Conservation (phyloP, 164 flowering plant species). For the Amborella trichopoda region DNA sequence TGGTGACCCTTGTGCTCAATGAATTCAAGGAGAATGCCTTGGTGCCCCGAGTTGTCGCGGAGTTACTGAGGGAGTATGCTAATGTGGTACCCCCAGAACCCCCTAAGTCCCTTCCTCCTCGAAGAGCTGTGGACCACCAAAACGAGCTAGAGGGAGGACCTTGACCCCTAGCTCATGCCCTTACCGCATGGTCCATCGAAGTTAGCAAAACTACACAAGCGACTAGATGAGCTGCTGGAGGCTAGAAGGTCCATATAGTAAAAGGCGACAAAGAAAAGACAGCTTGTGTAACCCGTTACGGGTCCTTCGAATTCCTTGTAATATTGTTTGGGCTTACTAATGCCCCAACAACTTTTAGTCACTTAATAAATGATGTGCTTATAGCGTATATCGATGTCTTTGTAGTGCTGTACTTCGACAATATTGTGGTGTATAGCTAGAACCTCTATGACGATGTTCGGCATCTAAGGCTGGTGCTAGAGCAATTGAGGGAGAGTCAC, state of each 20-base stretch:
- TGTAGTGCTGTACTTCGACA: neutral
- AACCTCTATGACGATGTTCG: neutral
- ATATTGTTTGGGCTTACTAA: neutral
- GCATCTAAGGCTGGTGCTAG: neutral
- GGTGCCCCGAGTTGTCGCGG: neutral
- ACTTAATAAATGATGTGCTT: neutral
- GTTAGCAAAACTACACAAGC: neutral
- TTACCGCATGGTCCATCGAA: slow-evolving; percentile 5
- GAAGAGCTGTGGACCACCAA: neutral
- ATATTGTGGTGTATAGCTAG: neutral
- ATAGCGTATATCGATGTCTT: neutral
- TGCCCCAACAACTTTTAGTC: neutral
- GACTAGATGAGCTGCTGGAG: neutral
- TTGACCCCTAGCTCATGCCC: neutral
- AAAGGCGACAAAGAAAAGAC: neutral
- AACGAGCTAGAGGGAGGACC: slow-evolving; percentile 8
- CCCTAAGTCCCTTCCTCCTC: slow-evolving; percentile 4
- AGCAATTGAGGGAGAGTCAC: no score
- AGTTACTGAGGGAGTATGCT: neutral
- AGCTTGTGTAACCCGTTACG: neutral
- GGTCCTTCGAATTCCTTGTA: neutral
- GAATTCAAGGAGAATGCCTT: neutral
- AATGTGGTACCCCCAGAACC: slow-evolving; percentile 8
- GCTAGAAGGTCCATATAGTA: neutral
- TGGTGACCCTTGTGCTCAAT: slow-evolving; percentile 1